Conservation (phyloP, 495 filamentous ascomycete species). For the Penicillium macrosclerotiorum region DNA sequence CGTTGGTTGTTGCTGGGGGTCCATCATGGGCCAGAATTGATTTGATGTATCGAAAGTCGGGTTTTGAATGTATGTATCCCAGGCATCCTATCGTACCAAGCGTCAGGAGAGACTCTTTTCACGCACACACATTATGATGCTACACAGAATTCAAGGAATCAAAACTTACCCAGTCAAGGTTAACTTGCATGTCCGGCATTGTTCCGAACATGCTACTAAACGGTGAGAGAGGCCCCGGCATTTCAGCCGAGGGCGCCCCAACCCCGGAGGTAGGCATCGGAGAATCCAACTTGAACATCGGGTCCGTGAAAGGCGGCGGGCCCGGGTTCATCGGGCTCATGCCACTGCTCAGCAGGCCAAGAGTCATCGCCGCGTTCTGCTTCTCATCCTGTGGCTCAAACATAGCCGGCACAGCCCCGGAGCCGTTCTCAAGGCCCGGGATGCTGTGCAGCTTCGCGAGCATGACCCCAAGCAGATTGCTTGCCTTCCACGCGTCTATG, state of each 20-base stretch:
- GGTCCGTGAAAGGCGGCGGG: slow-evolving; percentile 30
- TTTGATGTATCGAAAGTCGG: slow-evolving; percentile 44
- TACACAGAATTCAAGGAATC: neutral
- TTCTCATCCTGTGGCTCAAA: slow-evolving; percentile 46
- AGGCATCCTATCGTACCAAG: slow-evolving; percentile 46
- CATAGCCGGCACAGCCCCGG: slow-evolving; percentile 12
- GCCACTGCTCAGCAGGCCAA: slow-evolving; percentile 74
- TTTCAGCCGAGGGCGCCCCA: slow-evolving; percentile 28
- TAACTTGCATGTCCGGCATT: slow-evolving; percentile 60
- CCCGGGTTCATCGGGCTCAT: slow-evolving; percentile 59
- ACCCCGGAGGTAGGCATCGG: slow-evolving; percentile 34
- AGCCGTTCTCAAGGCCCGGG: slow-evolving; percentile 23
- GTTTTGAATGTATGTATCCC: slow-evolving; percentile 56
- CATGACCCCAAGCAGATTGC: slow-evolving; percentile 74
- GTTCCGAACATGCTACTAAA: slow-evolving; percentile 56
- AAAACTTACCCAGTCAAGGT: slow-evolving; percentile 77
- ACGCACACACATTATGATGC: no score
- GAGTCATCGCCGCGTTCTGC: slow-evolving; percentile 72
- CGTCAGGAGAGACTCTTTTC: no score
- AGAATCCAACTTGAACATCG: slow-evolving; percentile 33
- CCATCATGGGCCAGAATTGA: slow-evolving; percentile 48
- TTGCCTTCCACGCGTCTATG: slow-evolving; percentile 88
- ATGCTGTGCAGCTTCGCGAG: slow-evolving; percentile 64
- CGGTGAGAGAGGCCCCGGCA: slow-evolving; percentile 45
- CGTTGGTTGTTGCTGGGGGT: slow-evolving; percentile 29